Base-by-base conservation (phyloP, 305 asterid genomes). In the Fraxinus dipetala region DNA sequence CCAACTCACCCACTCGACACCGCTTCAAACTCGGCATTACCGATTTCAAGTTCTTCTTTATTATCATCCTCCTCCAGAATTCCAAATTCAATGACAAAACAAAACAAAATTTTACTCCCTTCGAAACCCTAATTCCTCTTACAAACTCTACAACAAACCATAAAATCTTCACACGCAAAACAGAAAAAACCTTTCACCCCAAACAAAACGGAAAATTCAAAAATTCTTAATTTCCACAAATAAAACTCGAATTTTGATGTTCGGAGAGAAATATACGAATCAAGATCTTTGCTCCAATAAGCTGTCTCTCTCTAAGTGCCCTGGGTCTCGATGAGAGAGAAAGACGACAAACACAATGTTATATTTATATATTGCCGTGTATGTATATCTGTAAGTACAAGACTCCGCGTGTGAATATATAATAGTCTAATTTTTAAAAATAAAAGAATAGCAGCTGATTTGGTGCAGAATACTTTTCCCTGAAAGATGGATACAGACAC, bases 11-110 rank as follows among this genome's bases (percentile, higher is more conserved):
- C 76, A 59, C 85, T 14, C 99, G 92, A 85, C 95, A 89, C 77
- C 99, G 92, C 88, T 94, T 93, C 90, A 92, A 80, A 88, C 84
- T 89, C 95, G 98, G 98, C 98, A 96, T 93, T 94, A 91, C 99
- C 84, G 93, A 86, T 93, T 96, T 94, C 90, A 93, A 89, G 87
- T 90, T 94, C 91, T 86, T 92, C 94, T 94, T 93, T 22, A 94
- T 94, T 78, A 96, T 96, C 98, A 96, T 94, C 88, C 84, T 77
- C 83, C 59, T 56, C 82, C 11, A 24, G 48, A 81, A 63, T 81
- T 54, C 83, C 81, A 78, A 72, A 83, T 70, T 16, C 43, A 70
- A 32, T n/a, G 7, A 78, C 89, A 74, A 77, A 84, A 83, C 74
- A 24, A 24, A 0, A 30, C 75, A 13, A 30, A 0, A 6, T 70